Evolutionary conservation across 2,329 filamentous ascomycete species (phyloP), one percentile per base, ranked within the genome.

Genomic region (Arachnomyces sp.): DNA sequence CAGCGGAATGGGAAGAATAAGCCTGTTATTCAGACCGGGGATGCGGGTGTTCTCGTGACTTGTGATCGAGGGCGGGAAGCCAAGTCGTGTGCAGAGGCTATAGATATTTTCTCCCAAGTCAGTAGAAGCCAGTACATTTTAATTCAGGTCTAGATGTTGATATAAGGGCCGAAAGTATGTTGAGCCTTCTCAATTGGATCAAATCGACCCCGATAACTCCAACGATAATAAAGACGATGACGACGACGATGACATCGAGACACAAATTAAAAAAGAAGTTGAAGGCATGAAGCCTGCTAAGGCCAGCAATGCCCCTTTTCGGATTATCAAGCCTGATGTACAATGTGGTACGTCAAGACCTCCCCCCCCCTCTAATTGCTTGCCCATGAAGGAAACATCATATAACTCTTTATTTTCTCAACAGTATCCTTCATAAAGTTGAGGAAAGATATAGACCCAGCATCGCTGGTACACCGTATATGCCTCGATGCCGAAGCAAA

Each of bases 31-130:
- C 63, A 68, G 42, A 53, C 49, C 39, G 78, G 77, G 12, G 77
- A 81, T 52, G 67, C 69, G 37, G 78, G 78, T 8, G 77, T 82
- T 18, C 80, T 78, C 66, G 72, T 76, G 31, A 80, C 78, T 3
- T 80, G 77, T 54, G 71, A 76, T 44, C 75, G 75, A 61, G 75
- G 75, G 44, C 73, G 69, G 52, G 78, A 82, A 61, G 66, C 63
- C 31, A 79, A 77, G 60, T 78, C 75, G 42, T 68, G 75, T 15
- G 63, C 64, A 33, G 78, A 82, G 49, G 62, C 77, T 37, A 58
- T 70, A 31, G 75, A 80, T 56, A 52, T 80, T 8, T 74, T 82
- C 52, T 64, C 69, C 30, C 68, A 77, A 57, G 74, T 76, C 43
- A 46, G 64, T 31, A 12, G 44, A 29, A 31, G 30, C 11, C 21